A percentile compares a stretch with the other conserved stretches of the same genome.
Conservation (phyloP, 176 grass and related monocot species). For the Ensete ventricosum region DNA sequence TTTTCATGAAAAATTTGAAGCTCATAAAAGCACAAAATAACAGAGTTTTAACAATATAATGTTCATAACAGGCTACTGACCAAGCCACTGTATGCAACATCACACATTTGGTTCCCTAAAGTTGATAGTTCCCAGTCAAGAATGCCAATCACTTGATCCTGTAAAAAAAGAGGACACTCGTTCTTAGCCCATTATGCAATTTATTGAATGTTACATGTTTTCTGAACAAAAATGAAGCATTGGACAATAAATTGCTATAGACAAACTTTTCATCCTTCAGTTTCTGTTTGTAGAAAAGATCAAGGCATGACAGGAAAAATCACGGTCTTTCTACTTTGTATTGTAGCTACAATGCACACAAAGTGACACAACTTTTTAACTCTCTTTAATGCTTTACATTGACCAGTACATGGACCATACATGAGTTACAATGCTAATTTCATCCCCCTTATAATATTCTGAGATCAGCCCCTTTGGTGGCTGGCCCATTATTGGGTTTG, state of each 20-base stretch:
- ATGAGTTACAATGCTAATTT: too few species aligned
- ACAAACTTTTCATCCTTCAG: background rate
- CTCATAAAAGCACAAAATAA: background rate
- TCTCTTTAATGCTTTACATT: background rate
- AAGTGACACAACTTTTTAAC: background rate
- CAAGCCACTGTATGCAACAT: constrained; percentile 85
- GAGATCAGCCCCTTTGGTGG: background rate
- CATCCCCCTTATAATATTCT: too few species aligned
- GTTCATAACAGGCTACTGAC: constrained; percentile 19
- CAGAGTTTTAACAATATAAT: background rate
- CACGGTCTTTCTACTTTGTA: background rate
- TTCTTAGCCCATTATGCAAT: constrained; percentile 5
- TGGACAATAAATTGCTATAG: background rate
- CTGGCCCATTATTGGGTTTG: background rate
- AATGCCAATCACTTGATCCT: constrained; percentile 88
- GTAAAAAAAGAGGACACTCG: constrained; percentile 18
- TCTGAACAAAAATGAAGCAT: background rate
- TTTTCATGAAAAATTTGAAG: too few species aligned
- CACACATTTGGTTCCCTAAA: constrained; percentile 96
- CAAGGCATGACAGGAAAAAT: background rate
- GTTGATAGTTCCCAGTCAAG: constrained; percentile 99
- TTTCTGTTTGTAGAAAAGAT: background rate
- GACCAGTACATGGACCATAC: too few species aligned
- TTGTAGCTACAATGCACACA: background rate
- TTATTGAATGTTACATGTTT: background rate